Evolutionary conservation across 106 monocot genomes (phyloP), one percentile per base, ranked within the genome.

Genomic region (Dendrobium nobile): DNA sequence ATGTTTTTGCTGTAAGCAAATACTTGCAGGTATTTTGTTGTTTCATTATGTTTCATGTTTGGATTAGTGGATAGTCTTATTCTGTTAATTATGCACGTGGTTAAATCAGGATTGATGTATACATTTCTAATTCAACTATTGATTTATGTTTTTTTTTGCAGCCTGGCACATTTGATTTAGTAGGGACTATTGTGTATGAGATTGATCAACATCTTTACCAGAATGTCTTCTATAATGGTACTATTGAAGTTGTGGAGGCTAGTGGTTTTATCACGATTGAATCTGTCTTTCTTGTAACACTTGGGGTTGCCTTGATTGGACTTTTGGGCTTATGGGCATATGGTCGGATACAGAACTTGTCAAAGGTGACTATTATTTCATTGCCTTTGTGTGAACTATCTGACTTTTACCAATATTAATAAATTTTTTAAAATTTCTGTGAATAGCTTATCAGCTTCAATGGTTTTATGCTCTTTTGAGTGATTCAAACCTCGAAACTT

Each of bases 191-290:
- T 68, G 65, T 99, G 41, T 99, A 99, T 79, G 95, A 99, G 86
- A 91, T 99, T 54, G 95, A 99, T 64, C 88, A 99, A 73, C 91
- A 95, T 22, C 95, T 91, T 41, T 95, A 93, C 77, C 87, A 90
- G 83, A 91, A 33, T 77, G 86, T 90, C 18, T 99, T 99, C 54
- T 99, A 95, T 77, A 99, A 99, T 84, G 91, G 95, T 80, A 90
- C 99, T 24, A 84, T 99, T 70, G 99, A 99, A 83, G 93, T 99
- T 84, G 87, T 95, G 79, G 99, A 99, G 80, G 92, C 93, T 81
- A 95, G 99, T 65, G 88, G 93, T 11, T 88, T 95, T 76, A 80
- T 99, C 31, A 95, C 88, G 54, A 81, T 95, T 68, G 99, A 99
- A 55, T 95, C 95, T 81, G 86, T 95, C 78, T 99, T 99, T 77